Evolutionary conservation across 805 yeast species (phyloP), one percentile per base, ranked within the genome.

Genomic region (Dipodascus geniculatus): DNA sequence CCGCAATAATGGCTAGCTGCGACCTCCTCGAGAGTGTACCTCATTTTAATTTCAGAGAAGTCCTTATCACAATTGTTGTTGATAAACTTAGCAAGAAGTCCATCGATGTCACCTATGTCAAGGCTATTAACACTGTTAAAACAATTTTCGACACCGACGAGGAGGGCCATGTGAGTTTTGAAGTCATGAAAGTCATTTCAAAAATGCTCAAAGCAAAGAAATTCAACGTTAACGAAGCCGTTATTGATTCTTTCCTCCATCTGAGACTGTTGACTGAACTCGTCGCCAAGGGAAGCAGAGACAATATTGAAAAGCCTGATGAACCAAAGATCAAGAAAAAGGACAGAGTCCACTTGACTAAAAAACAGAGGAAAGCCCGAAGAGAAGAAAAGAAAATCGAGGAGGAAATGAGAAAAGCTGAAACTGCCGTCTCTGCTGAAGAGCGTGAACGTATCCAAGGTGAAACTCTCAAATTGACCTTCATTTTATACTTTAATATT

Each of bases 321-420:
- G 69, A 69, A 17, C 69, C 70, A 8, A 72, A 68, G 42, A 52
- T 85, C 48, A 81, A 79, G 65, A 91, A 90, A 73, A 87, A 89
- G 67, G 95, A 93, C 66, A 76, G 96, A 60, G 88, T 87, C 2
- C 96, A 90, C 72, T 70, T 91, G 51, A 82, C 95, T n/a, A 91
- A 91, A 66, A 85, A 85, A 68, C 91, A 91, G 68, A 77, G 86
- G 61, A 93, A 93, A 63, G 84, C 81, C 19, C 78, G 95, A 58
- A 90, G 90, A 66, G 98, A 91, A 65, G 74, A 84, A 62, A 86
- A 85, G 61, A 81, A 76, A 59, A 91, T 93, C 55, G 98, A 91
- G 57, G 87, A 86, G 63, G 99, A 93, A 69, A 74, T 89, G 80
- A 76, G 83, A 59, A 77, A 74, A 58, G 98, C 98, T 4, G 96